phyloP scores from a whole-genome alignment of 805 yeast species.

The Candida anglica region DNA sequence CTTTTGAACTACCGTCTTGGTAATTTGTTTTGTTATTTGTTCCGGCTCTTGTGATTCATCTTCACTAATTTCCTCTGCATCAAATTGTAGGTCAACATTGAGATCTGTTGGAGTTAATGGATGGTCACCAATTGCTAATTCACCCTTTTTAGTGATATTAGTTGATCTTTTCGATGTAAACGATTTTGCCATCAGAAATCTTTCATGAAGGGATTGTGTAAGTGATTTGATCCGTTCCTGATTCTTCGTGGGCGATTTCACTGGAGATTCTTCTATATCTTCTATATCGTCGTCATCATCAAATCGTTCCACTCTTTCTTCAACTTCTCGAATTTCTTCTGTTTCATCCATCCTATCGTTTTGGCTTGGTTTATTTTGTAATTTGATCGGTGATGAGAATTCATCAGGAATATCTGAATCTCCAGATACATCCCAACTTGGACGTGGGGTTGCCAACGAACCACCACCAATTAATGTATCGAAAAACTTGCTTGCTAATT shows the following conservation, averaged over 20 bases:
- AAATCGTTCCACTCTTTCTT: slow-evolving; percentile 10
- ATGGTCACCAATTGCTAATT: too few relatives aligned
- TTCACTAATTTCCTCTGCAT: slow-evolving; percentile 7
- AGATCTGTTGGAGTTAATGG: too few relatives aligned
- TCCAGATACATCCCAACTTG: slow-evolving; percentile 11
- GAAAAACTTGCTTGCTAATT: not conserved
- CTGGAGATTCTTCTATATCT: slow-evolving; percentile 40
- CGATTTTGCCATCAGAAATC: slow-evolving; percentile 8
- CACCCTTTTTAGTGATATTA: too few relatives aligned
- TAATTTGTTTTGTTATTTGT: slow-evolving; percentile 1
- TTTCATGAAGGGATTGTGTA: slow-evolving; percentile 5
- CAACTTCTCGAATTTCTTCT: slow-evolving; percentile 3
- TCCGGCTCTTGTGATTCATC: slow-evolving; percentile 7
- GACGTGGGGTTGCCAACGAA: not conserved
- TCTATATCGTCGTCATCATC: slow-evolving; percentile 29
- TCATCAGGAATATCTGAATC: slow-evolving; percentile 33
- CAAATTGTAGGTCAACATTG: too few relatives aligned
- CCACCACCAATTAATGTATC: not conserved
- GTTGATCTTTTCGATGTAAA: too few relatives aligned
- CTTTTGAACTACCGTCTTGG: not conserved
- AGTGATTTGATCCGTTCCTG: slow-evolving; percentile 6
- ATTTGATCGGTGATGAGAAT: slow-evolving; percentile 17
- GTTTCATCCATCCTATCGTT: slow-evolving; percentile 3
- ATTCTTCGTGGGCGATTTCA: slow-evolving; percentile 12
- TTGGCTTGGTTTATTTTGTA: not conserved